phyloP scores from a whole-genome alignment of 2,329 filamentous ascomycete genomes.

The Aspergillus japonicus region DNA sequence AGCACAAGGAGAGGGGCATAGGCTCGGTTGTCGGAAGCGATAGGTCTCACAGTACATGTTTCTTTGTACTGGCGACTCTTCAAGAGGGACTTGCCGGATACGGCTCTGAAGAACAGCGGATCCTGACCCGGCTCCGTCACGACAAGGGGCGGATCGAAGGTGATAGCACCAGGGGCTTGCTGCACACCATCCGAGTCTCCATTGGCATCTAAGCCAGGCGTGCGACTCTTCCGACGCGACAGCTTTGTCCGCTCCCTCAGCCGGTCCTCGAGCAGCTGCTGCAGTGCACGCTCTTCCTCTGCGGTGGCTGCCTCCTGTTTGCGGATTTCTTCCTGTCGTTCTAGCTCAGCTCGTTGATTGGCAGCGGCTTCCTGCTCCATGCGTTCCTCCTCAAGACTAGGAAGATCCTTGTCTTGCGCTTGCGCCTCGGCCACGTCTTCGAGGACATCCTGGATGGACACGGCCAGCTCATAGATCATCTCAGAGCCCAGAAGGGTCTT shows the following conservation, averaged over 20 bases:
- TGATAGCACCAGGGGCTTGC: conserved; percentile 39
- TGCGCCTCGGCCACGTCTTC: conserved; percentile 82
- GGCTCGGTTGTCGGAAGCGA: conserved; percentile 55
- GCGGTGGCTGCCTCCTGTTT: conserved; percentile 43
- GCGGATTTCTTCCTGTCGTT: conserved; percentile 50
- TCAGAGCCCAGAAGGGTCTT: conserved; percentile 63
- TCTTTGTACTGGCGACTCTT: conserved; percentile 65
- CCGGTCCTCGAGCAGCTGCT: conserved; percentile 41
- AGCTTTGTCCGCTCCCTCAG: conserved; percentile 40
- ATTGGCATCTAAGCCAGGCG: conserved; percentile 31
- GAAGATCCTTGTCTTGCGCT: conserved; percentile 71
- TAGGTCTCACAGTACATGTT: conserved; percentile 66
- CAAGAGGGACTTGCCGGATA: conserved; percentile 67
- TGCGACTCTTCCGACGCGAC: conserved; percentile 40
- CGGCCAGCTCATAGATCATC: conserved; percentile 64
- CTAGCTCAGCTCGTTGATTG: conserved; percentile 53
- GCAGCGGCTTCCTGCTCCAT: conserved; percentile 75
- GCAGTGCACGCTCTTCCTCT: conserved; percentile 41
- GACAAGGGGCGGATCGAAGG: conserved; percentile 48
- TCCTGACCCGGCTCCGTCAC: conserved; percentile 65
- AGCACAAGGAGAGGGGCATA: conserved; percentile 66
- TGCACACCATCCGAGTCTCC: conserved; percentile 30
- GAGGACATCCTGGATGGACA: conserved; percentile 65
- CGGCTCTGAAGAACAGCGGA: conserved; percentile 65
- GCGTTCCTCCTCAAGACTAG: conserved; percentile 85